Percentiles rank a stretch among this genome's conserved stretches.
Conservation (phyloP, 177 flowering plant species). For the Vitis hybrid region DNA sequence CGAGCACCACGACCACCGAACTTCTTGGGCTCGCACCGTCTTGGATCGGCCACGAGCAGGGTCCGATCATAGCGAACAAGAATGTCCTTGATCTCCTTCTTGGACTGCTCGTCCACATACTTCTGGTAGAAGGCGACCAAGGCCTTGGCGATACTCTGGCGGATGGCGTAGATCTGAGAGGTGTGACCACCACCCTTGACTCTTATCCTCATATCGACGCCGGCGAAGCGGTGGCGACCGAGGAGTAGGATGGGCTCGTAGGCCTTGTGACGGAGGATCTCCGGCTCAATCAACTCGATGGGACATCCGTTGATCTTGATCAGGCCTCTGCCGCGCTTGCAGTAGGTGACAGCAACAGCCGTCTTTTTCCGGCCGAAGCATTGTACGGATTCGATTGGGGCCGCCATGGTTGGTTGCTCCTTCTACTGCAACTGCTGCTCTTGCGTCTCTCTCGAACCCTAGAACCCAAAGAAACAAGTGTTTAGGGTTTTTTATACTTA, state of each 20-base stretch:
- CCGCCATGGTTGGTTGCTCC: constrained; percentile 11
- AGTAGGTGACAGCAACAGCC: constrained; percentile 39
- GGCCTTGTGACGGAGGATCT: constrained; percentile 40
- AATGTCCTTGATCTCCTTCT: constrained; percentile 39
- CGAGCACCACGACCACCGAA: constrained; percentile 41
- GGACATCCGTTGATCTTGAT: constrained; percentile 38
- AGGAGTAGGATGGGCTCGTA: constrained; percentile 36
- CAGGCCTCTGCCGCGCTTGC: constrained; percentile 35
- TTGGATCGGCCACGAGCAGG: constrained; percentile 31
- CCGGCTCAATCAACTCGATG: constrained; percentile 36
- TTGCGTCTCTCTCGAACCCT: not conserved
- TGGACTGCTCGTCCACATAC: constrained; percentile 34
- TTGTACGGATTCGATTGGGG: constrained; percentile 24
- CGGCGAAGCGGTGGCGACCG: constrained; percentile 34
- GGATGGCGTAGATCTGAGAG: constrained; percentile 37
- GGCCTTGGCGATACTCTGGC: constrained; percentile 36
- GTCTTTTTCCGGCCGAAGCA: constrained; percentile 42
- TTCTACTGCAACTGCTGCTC: not conserved
- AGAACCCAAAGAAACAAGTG: not conserved
- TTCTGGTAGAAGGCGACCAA: constrained; percentile 37
- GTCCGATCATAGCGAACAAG: constrained; percentile 31
- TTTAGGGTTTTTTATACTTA: not conserved
- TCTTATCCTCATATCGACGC: constrained; percentile 40
- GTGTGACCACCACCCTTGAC: constrained; percentile 38
- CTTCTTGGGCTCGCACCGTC: constrained; percentile 40